A percentile compares a stretch with the other conserved stretches of the same genome.
phyloP scores from a whole-genome alignment of 2,329 filamentous ascomycete species.

The Stagonosporopsis vannaccii region DNA sequence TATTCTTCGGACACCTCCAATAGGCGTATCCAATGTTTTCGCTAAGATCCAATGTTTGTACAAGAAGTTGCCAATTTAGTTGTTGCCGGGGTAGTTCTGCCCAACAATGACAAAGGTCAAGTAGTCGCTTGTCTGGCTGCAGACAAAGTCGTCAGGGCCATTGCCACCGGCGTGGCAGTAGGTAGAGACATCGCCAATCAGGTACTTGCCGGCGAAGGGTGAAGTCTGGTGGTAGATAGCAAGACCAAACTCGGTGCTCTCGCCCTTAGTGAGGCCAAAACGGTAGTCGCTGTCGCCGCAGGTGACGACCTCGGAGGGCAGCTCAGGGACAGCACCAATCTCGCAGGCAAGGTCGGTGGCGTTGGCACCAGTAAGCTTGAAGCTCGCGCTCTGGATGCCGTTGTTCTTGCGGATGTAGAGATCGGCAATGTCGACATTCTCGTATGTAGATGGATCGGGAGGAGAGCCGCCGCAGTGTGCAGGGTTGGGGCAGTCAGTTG shows the following conservation, averaged over 20 bases:
- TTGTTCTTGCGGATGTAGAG: constrained; percentile 31
- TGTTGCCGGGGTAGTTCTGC: background rate
- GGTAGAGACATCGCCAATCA: constrained; percentile 19
- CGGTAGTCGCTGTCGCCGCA: constrained; percentile 31
- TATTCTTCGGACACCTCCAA: background rate
- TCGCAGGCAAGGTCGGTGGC: constrained; percentile 22
- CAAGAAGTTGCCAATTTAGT: background rate
- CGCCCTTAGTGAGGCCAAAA: constrained; percentile 22
- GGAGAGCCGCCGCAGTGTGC: constrained; percentile 24
- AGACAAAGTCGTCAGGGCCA: constrained; percentile 28
- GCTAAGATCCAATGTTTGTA: constrained; percentile 13
- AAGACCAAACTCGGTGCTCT: constrained; percentile 13
- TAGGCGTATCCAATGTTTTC: background rate
- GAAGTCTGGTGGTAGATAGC: constrained; percentile 28
- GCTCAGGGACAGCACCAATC: constrained; percentile 15
- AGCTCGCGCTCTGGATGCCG: constrained; percentile 25
- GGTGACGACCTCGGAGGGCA: constrained; percentile 23
- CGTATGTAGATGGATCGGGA: constrained; percentile 19
- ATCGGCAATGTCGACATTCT: constrained; percentile 31
- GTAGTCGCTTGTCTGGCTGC: constrained; percentile 17
- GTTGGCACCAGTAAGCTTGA: constrained; percentile 32
- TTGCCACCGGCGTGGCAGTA: constrained; percentile 34
- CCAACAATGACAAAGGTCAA: constrained; percentile 24
- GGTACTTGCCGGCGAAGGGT: constrained; percentile 18
- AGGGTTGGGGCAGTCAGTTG: constrained; percentile 32